Evolutionary conservation across 1,284 basidiomycete genomes (phyloP), one percentile per base, ranked within the genome.

Genomic region (Rhodotorula sp.): DNA sequence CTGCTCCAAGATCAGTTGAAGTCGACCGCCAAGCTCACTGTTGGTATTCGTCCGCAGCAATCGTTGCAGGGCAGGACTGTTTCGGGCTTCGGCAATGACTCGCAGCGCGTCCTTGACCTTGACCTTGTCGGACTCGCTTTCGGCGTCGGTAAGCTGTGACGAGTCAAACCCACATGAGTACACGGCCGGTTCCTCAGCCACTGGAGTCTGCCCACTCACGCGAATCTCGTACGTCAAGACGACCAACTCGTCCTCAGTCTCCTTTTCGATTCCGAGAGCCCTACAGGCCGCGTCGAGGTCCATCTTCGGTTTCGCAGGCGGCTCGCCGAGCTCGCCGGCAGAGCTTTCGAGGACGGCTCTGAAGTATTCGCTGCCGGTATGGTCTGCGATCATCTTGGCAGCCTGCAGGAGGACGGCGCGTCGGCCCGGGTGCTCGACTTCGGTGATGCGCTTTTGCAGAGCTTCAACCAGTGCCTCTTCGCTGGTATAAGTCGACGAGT

Each of bases 161-260:
- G 28, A n/a, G 14, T 31, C 26, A 2, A 28, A 2, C 6, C 0
- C 16, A n/a, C 7, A 23, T 23, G 8, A 38, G 26, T 3, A 23
- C 43, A 21, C 7, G 18, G 54, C 55, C 16, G 21, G 28, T 28
- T n/a, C 10, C 18, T 23, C 23, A 2, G 43, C 12, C 12, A n/a
- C 2, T 4, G 38, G n/a, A 14, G 7, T 10, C 3, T 21, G n/a
- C n/a, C 14, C 43, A 83, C 89, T 67, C 77, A 91, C 91, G 81
- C 90, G 82, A 84, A 94, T 85, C 59, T 84, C 82, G 78, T 85
- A 93, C 15, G 92, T 85, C 3, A 87, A 88, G 64, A 91, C 84
- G 48, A 94, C 79, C 85, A 91, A 89, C 18, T 83, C 82, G 66
- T 95, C 92, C 63, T 92, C 90, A 12, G 88, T 84, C 21, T 88